Base-by-base conservation (phyloP, 2,329 filamentous ascomycete species). In the Xylaria sp. region DNA sequence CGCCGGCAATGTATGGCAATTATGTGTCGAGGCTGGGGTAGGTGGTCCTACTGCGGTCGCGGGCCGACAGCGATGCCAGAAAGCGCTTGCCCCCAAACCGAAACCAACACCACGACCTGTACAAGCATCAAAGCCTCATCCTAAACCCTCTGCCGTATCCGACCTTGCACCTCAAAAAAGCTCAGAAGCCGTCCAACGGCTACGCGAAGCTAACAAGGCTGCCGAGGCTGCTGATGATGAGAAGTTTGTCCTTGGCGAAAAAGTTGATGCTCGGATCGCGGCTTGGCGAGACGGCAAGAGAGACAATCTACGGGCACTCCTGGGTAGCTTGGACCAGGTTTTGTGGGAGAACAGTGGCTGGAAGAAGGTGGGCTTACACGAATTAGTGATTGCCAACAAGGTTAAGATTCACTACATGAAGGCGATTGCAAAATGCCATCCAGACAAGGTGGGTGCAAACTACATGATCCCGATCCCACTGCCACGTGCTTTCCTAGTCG, bases 371-470 rank as follows among this genome's bases (percentile, higher is more conserved):
- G 93, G 92, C 33, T 87, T 99, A 87, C 90, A 94, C 67, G 95
- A 99, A 79, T 78, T 99, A 70, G 90, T 99, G 55, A 86, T 97
- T 84, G 89, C 93, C 35, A 93, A 92, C 70, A 97, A 94, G 83
- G 95, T 98, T 76, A 99, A 99, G 86, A 90, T 99, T 67, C 84
- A 91, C 63, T 99, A 99, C 76, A 98, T 99, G 95, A 97, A 97
- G 85, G 95, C 94, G 5, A 98, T 99, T 84, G 92, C 90, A 11
- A 98, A 97, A 83, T 95, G 95, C 70, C 95, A 99, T 83, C 95
- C 95, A 64, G 95, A 99, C 77, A 99, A 99, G 90, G 95, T 97
- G 83, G 78, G 87, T 50, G 14, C n/a, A 17, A 12, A 47, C 38
- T 40, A 8, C 21, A 55, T 38, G 14, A 31, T 46, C 21, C 14